Conservation (phyloP, 768 basidiomycete species). For the Lactarius vividus region DNA sequence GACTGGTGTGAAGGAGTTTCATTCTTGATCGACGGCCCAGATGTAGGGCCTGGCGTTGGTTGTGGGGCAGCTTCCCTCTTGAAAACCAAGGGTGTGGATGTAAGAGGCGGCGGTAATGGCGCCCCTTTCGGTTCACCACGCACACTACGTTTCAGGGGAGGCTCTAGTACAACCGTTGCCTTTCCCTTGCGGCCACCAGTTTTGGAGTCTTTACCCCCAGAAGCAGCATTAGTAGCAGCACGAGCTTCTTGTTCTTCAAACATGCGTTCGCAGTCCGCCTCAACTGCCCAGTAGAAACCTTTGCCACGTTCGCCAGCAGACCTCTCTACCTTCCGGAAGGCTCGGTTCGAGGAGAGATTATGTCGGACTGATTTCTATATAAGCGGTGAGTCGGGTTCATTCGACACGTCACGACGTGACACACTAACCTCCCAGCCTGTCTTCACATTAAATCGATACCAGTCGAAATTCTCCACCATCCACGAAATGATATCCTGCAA, state of each 20-base stretch:
- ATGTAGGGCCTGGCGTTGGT: constrained; percentile 15
- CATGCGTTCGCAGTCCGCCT: constrained; percentile 63
- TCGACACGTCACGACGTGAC: constrained; percentile 11
- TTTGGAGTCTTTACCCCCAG: constrained; percentile 42
- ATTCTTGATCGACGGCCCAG: constrained; percentile 28
- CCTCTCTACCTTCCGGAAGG: constrained; percentile 88
- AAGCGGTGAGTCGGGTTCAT: background rate
- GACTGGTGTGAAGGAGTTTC: constrained; percentile 30
- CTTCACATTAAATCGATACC: constrained; percentile 83
- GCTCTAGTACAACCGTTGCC: constrained; percentile 47
- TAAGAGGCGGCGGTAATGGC: constrained; percentile 66
- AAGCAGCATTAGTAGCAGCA: constrained; percentile 34
- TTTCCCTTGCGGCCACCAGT: constrained; percentile 60
- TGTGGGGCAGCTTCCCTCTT: constrained; percentile 36
- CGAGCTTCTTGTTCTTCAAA: constrained; percentile 67
- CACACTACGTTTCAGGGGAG: constrained; percentile 65
- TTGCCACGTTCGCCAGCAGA: constrained; percentile 85
- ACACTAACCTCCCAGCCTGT: constrained; percentile 83
- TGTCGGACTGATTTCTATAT: constrained; percentile 84
- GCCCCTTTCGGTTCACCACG: constrained; percentile 59
- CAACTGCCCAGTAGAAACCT: constrained; percentile 92
- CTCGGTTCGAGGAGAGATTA: constrained; percentile 88
- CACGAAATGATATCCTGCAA: constrained; percentile 89
- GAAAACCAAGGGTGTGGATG: constrained; percentile 57
- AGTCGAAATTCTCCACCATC: constrained; percentile 86